A percentile compares a stretch with the other conserved stretches of the same genome.
phyloP scores from a whole-genome alignment of 805 yeast genomes.

The Ogataea methanolica region DNA sequence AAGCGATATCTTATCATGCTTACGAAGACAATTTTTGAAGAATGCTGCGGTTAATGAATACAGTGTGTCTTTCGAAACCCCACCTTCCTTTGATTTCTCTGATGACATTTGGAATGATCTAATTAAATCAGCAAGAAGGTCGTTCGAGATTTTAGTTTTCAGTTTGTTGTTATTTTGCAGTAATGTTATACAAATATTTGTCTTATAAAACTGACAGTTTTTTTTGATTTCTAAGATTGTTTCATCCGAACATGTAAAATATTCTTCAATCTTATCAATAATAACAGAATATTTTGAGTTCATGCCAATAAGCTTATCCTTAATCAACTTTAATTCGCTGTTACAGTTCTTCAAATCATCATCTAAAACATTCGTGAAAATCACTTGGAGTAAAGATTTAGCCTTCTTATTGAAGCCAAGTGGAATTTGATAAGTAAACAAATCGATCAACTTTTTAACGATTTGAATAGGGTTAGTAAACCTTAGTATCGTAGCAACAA shows the following conservation, averaged over 20 bases:
- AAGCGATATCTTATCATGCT: constrained; percentile 70
- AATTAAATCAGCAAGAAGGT: constrained; percentile 12
- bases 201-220: constrained; percentile 21
- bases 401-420: constrained; percentile 42
- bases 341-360: constrained; percentile 70
- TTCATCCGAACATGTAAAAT: constrained; percentile 23
- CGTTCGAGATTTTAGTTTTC: constrained; percentile 10
- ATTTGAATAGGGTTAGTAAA: constrained; percentile 86
- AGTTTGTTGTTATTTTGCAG: constrained; percentile 22
- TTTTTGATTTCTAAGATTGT: constrained; percentile 27
- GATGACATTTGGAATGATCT: constrained; percentile 12
- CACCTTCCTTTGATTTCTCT: not conserved
- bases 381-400: constrained; percentile 63
- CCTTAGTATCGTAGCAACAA: constrained; percentile 71
- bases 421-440: constrained; percentile 74
- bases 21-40: constrained; percentile 59
- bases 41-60: constrained; percentile 56
- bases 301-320: constrained; percentile 30
- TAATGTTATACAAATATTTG: constrained; percentile 22
- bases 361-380: constrained; percentile 65
- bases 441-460: constrained; percentile 71
- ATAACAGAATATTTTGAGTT: constrained; percentile 8
- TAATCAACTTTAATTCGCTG: constrained; percentile 45
- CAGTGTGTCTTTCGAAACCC: constrained; percentile 29
- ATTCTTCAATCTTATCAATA: constrained; percentile 26